Evolutionary conservation across 192 early-diverging fungal species (phyloP).

Genomic region (Mortierella alpina): DNA sequence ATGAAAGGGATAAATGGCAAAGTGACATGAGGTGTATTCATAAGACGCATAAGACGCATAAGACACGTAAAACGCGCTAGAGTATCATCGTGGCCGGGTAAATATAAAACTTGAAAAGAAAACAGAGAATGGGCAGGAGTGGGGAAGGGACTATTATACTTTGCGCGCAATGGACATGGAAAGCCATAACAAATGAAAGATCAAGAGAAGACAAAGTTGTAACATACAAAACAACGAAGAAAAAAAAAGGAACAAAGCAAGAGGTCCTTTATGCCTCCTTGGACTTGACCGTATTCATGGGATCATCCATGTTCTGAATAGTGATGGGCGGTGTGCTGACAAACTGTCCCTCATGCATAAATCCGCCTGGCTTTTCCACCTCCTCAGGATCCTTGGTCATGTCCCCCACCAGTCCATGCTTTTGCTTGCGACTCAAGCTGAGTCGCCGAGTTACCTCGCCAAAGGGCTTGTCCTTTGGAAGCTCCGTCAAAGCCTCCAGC

Average conservation of each 20-base stretch:
- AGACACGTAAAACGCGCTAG: neutral
- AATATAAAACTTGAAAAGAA: neutral
- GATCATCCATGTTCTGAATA: constrained; percentile 47
- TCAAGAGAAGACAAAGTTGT: neutral
- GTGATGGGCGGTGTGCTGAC: constrained; percentile 47
- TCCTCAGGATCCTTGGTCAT: constrained; percentile 16
- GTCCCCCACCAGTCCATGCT: constrained; percentile 20
- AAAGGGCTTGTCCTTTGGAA: constrained; percentile 54
- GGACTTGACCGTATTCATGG: constrained; percentile 28
- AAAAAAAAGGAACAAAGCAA: neutral
- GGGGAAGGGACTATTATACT: neutral
- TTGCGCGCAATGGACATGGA: neutral
- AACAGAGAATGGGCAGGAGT: neutral
- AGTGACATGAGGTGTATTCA: neutral
- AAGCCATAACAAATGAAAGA: neutral
- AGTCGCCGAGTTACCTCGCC: constrained; percentile 42
- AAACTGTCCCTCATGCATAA: constrained; percentile 27
- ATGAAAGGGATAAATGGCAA: neutral
- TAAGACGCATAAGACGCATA: no score
- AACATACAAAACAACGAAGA: neutral
- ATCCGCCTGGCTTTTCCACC: constrained; percentile 27
- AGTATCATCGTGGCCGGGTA: neutral
- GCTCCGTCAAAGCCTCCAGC: constrained; percentile 61
- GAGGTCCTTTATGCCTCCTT: constrained; percentile 26
- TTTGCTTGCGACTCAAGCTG: constrained; percentile 36